Percentiles rank a stretch among this genome's conserved stretches.
Conservation (phyloP, 1,139 yeast species). For the Taphrina confusa region DNA sequence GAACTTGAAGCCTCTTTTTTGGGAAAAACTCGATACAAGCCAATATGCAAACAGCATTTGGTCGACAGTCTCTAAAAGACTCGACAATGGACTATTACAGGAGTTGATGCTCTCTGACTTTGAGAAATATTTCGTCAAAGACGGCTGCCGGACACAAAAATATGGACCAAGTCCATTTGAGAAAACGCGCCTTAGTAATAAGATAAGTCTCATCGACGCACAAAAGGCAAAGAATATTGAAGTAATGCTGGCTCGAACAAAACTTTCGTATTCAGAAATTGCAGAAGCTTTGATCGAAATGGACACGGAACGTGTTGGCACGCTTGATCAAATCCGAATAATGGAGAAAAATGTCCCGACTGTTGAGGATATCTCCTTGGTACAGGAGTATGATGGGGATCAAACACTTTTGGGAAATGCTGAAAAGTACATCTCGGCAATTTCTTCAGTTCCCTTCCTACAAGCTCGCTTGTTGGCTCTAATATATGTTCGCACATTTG, state of each 20-base stretch:
- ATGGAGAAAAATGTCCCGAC: constrained; percentile 13
- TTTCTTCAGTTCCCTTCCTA: constrained; percentile 6
- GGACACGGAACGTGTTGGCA: constrained; percentile 16
- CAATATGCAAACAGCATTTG: constrained; percentile 8
- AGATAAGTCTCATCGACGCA: constrained; percentile 12
- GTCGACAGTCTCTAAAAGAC: not conserved
- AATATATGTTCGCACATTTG: constrained; percentile 17
- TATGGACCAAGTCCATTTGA: constrained; percentile 6
- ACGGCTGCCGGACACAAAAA: not conserved
- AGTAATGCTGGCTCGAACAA: constrained; percentile 26
- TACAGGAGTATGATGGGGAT: constrained; percentile 22
- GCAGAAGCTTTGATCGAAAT: constrained; percentile 19
- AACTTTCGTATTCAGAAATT: constrained; percentile 6
- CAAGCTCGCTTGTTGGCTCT: constrained; percentile 17
- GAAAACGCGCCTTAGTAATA: not conserved
- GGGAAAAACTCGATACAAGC: constrained; percentile 16
- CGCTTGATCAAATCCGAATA: constrained; percentile 17
- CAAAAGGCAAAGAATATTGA: constrained; percentile 20
- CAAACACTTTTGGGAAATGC: constrained; percentile 11
- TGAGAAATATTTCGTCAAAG: constrained; percentile 25
- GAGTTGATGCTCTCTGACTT: constrained; percentile 19
- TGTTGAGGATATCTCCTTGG: constrained; percentile 6
- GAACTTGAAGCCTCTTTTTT: constrained; percentile 25
- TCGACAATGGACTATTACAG: constrained; percentile 2
- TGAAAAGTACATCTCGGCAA: constrained; percentile 5